Conservation (phyloP, 129 eudicot genomes). For the Lonicera japonica region DNA sequence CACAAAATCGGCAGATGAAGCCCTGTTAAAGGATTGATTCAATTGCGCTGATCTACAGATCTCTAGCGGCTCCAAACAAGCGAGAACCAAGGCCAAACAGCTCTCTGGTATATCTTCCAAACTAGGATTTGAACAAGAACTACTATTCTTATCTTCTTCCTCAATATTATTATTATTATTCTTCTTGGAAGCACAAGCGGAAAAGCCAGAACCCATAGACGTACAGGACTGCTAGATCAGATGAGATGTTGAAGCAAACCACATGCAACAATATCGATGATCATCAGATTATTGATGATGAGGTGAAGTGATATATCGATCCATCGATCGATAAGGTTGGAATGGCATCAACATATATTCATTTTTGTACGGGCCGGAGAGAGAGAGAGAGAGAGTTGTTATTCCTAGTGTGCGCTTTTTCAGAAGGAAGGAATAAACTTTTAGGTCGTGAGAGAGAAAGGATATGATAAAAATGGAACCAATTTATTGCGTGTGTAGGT, state of each 20-base stretch:
- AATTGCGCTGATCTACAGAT: slow-evolving; percentile 46
- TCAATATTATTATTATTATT: background rate
- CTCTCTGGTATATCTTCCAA: slow-evolving; percentile 68
- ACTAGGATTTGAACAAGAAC: slow-evolving; percentile 7
- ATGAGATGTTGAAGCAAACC: background rate
- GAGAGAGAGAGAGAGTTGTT: background rate
- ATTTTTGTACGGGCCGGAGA: background rate
- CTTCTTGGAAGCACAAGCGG: slow-evolving; percentile 2
- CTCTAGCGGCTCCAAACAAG: slow-evolving; percentile 44
- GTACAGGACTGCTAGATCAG: too few relatives aligned
- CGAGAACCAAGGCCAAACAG: slow-evolving; percentile 56
- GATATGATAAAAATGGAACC: background rate
- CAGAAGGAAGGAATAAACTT: background rate
- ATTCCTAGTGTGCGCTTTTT: background rate
- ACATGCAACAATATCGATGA: background rate
- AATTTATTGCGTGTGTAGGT: background rate
- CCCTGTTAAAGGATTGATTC: slow-evolving; percentile 37
- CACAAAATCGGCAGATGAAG: slow-evolving; percentile 62
- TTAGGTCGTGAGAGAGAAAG: background rate
- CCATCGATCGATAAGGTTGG: background rate
- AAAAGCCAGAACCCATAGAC: slow-evolving; percentile 50
- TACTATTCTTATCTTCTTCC: background rate
- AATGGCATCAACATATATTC: background rate
- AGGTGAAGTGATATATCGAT: background rate
- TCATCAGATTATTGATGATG: background rate